phyloP scores from a whole-genome alignment of 805 yeast genomes.

The Candida ovalis region DNA sequence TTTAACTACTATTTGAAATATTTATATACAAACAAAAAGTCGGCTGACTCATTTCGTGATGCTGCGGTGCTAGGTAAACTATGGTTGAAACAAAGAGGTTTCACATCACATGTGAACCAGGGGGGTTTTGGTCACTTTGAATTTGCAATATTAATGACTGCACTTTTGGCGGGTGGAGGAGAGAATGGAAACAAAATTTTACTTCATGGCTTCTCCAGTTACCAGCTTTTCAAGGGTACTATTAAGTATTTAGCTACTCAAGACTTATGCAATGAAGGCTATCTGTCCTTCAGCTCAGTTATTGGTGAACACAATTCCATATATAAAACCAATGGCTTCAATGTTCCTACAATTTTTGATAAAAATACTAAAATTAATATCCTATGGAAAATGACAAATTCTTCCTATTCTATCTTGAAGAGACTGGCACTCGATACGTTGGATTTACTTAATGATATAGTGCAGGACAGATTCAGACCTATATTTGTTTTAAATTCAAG shows the following conservation, averaged over 20 bases:
- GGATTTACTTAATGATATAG: slow-evolving; percentile 67
- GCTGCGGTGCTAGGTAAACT: slow-evolving; percentile 83
- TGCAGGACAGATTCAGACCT: slow-evolving; percentile 76
- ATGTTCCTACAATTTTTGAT: slow-evolving; percentile 73
- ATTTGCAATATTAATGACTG: slow-evolving; percentile 76
- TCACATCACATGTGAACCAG: slow-evolving; percentile 54
- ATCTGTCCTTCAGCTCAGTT: slow-evolving; percentile 60
- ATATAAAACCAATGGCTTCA: slow-evolving; percentile 57
- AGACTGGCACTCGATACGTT: slow-evolving; percentile 69
- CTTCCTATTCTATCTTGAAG: slow-evolving; percentile 59
- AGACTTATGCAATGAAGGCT: slow-evolving; percentile 62
- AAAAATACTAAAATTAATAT: slow-evolving; percentile 73
- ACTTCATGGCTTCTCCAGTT: slow-evolving; percentile 84
- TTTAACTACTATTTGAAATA: slow-evolving; percentile 70
- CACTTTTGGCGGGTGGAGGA: slow-evolving; percentile 82
- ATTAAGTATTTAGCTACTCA: slow-evolving; percentile 76
- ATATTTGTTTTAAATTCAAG: slow-evolving; percentile 65
- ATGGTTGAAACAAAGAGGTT: slow-evolving; percentile 89
- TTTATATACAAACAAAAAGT: slow-evolving; percentile 69
- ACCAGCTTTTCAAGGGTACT: slow-evolving; percentile 89
- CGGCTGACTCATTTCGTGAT: slow-evolving; percentile 78
- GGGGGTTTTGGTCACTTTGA: slow-evolving; percentile 93
- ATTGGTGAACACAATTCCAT: slow-evolving; percentile 43
- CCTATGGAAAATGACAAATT: slow-evolving; percentile 72
- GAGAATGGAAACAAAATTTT: slow-evolving; percentile 69